These are phyloP conservation scores for Lecanosticta acicola DNA, from an alignment of 2,329 filamentous ascomycete genomes.

Conservation along the genomic window DNA sequence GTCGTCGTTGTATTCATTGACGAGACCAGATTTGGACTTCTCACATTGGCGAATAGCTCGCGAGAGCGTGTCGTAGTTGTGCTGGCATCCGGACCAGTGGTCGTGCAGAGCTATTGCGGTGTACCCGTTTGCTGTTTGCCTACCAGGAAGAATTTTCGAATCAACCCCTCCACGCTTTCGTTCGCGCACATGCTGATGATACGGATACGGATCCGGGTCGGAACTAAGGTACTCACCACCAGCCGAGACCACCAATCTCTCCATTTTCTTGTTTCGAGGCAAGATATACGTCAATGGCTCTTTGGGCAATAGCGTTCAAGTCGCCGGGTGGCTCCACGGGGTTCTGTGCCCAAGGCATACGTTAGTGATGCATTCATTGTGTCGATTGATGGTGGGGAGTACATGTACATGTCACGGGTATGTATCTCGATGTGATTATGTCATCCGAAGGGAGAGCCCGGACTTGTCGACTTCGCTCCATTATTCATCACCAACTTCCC, in stretches of 20 bases:
- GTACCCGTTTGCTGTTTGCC: constrained; percentile 1
- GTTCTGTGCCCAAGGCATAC: not conserved
- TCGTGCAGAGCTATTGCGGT: constrained; percentile 4
- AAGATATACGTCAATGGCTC: constrained; percentile 1
- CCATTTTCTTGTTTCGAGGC: not conserved
- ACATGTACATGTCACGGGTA: too few species aligned
- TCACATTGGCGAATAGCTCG: constrained; percentile 1
- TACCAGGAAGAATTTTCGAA: not conserved
- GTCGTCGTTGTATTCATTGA: constrained; percentile 11
- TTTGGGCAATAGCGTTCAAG: not conserved
- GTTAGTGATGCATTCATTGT: too few species aligned
- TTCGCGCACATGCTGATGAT: too few species aligned
- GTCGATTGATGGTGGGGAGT: too few species aligned
- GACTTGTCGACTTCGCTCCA: too few species aligned
- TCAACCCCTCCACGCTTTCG: too few species aligned
- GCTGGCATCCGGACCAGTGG: not conserved
- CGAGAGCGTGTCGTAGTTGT: not conserved
- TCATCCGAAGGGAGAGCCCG: too few species aligned
- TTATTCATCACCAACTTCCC: too few species aligned
- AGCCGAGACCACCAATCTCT: constrained; percentile 4
- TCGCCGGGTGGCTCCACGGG: not conserved
- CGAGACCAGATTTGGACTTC: not conserved
- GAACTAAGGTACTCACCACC: not conserved
- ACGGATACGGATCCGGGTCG: too few species aligned
- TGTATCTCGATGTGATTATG: too few species aligned